phyloP scores from a whole-genome alignment of 2,329 filamentous ascomycete genomes.

The Pseudocercospora vitis region DNA sequence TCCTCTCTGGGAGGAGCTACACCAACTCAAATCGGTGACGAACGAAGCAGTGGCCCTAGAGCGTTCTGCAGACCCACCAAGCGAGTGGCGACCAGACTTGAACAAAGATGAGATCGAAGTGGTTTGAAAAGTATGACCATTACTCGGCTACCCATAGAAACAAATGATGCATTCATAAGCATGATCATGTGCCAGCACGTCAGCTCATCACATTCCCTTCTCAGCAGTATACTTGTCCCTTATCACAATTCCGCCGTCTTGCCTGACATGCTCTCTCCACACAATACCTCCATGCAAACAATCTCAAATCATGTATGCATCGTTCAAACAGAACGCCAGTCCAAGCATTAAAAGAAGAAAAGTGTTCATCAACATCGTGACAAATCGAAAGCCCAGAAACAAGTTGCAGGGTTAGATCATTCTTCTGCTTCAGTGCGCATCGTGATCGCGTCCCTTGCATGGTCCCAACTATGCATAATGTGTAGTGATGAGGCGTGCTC shows the following conservation, averaged over 20 bases:
- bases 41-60: too few relatives aligned
- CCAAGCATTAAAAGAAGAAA: constrained; percentile 3
- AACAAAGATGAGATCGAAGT: neutral
- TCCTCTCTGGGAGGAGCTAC: too few relatives aligned
- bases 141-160: constrained; percentile 19
- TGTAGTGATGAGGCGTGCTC: neutral
- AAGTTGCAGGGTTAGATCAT: constrained; percentile 2
- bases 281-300: constrained; percentile 9
- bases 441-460: neutral
- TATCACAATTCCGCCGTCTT: constrained; percentile 6
- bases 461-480: constrained; percentile 9
- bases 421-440: neutral
- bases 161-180: constrained; percentile 9
- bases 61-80: too few relatives aligned
- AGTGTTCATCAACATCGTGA: constrained; percentile 18
- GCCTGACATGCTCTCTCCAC: constrained; percentile 6
- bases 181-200: constrained; percentile 9
- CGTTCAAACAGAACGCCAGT: constrained; percentile 4
- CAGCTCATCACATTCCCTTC: constrained; percentile 1
- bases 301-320: constrained; percentile 8
- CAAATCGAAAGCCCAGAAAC: constrained; percentile 8
- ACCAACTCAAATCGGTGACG: too few relatives aligned
- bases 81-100: too few relatives aligned
- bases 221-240: neutral
- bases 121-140: constrained; percentile 5